Evolutionary conservation across 2,329 filamentous ascomycete species (phyloP).

Genomic region (Colletotrichum sp.): DNA sequence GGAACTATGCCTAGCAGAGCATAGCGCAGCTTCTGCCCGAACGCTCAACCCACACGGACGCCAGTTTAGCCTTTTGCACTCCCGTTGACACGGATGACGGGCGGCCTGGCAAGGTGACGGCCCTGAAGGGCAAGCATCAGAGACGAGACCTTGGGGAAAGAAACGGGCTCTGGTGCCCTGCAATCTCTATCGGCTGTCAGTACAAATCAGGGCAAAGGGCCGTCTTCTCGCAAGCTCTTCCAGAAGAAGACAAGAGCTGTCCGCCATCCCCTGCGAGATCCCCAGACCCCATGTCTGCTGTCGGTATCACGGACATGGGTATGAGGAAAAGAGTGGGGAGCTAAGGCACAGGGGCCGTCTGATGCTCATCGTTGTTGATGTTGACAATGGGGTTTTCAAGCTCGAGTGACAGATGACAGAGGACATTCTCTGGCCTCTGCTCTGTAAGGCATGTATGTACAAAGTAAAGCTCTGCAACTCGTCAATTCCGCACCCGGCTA

Average conservation of each 20-base stretch:
- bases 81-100: constrained; percentile 11
- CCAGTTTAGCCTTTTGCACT: constrained; percentile 16
- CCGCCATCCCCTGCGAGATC: constrained; percentile 12
- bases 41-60: constrained; percentile 6
- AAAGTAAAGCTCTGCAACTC: background rate
- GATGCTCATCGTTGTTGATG: background rate
- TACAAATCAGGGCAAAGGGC: constrained; percentile 5
- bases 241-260: constrained; percentile 13
- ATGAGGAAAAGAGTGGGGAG: background rate
- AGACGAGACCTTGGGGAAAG: background rate
- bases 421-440: background rate
- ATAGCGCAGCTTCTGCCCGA: background rate
- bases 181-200: constrained; percentile 4
- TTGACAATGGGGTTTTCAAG: background rate
- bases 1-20: constrained; percentile 16
- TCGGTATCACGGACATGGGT: constrained; percentile 4
- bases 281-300: constrained; percentile 4
- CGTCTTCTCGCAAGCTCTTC: constrained; percentile 24
- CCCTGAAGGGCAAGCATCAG: background rate
- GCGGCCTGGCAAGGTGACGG: background rate
- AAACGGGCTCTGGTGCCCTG: background rate
- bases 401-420: background rate
- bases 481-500: background rate
- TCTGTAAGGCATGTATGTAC: background rate
- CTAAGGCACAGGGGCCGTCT: background rate